These are phyloP conservation scores for Solanum hybrid DNA, from an alignment of 305 asterid genomes.

Conservation along the genomic window DNA sequence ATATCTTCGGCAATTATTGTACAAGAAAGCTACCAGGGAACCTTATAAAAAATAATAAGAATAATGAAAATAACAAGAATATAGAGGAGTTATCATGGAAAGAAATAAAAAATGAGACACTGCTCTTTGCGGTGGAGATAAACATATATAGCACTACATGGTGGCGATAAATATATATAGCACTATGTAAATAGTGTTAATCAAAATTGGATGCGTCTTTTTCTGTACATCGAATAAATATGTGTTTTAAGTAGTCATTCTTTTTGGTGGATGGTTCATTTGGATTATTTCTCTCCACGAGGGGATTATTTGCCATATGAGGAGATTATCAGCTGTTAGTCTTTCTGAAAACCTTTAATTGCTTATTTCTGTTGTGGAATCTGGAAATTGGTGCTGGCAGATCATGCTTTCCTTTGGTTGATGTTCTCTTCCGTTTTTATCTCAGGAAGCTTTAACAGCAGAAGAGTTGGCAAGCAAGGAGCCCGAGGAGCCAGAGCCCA, in stretches of 20 bases:
- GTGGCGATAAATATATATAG: not conserved
- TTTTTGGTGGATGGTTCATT: not conserved
- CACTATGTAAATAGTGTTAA: not conserved
- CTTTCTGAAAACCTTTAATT: not conserved
- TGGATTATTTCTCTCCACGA: not conserved
- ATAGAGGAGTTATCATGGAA: not conserved
- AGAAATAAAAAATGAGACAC: not conserved
- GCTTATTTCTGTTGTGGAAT: not conserved
- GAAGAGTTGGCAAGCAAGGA: constrained; percentile 12
- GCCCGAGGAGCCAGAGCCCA: constrained; percentile 14
- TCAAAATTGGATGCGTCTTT: not conserved
- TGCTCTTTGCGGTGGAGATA: not conserved
- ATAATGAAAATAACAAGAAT: not conserved
- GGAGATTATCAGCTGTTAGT: not conserved
- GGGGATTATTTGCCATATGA: not conserved
- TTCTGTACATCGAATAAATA: not conserved
- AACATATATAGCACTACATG: not conserved
- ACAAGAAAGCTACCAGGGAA: not conserved
- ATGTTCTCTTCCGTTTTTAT: not conserved
- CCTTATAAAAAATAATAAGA: not conserved
- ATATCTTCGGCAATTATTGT: not conserved
- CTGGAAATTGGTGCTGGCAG: not conserved
- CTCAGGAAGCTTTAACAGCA: constrained; percentile 11
- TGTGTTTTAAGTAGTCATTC: not conserved
- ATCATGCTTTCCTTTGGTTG: not conserved